Evolutionary conservation across 2,329 filamentous ascomycete genomes (phyloP), one percentile per base, ranked within the genome.

Genomic region (Teratosphaeria epicoccoides): DNA sequence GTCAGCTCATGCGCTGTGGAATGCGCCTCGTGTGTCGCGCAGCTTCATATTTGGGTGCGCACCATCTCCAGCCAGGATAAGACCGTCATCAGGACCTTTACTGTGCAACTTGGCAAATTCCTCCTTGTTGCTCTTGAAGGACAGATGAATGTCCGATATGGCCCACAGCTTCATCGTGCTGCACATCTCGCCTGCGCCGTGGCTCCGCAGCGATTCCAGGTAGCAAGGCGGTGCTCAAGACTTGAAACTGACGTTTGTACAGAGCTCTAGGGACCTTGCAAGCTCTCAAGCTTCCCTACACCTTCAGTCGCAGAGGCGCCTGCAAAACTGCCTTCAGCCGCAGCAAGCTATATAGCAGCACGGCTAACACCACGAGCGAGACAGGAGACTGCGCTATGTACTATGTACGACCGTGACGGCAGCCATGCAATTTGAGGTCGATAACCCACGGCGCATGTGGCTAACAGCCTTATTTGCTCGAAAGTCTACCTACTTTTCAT

Each of bases 61-160:
- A 66, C 64, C 65, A 53, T 75, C 73, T 29, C 72, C 72, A 46
- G 68, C 71, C 22, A 75, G 57, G 23, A 74, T 74, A 43, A 75
- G 66, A 22, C 71, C 71, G 57, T 75, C 72, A 44, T 71, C 66
- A 1, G 66, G 66, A 12, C 52, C 57, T 25, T 63, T 63, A 2
- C 68, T 61, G 50, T 68, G 55, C 17, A 75, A 63, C 58, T 69
- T 66, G 47, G 68, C 68, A 54, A 71, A 69, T 24, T 70, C 71
- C 51, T 73, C 70, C 47, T 68, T 66, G 52, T 75, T 75, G 50
- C 61, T 62, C 53, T 73, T 73, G 68, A 70, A 74, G 20, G 70
- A 72, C 52, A 75, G 63, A 55, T 75, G 72, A 43, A 74, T 68
- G 59, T 75, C 72, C 56, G 66, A 62, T 52, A 75, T 74, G 24